Evolutionary conservation across 257 asterid species (phyloP), one percentile per base, ranked within the genome.

Genomic region (Paulownia fortunei): DNA sequence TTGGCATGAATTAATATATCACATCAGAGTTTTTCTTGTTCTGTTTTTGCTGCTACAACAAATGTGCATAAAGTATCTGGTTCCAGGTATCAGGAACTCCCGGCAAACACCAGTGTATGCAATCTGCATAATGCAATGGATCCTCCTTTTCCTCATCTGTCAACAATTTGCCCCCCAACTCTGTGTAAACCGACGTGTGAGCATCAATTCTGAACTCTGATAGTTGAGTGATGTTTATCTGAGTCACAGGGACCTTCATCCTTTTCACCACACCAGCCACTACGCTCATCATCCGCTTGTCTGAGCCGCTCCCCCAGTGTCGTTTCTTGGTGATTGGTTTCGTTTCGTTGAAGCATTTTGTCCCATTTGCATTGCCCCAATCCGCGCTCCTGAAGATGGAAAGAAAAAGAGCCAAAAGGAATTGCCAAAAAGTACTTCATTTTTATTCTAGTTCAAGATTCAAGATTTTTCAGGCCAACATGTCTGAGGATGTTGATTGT

Each of bases 61-160:
- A 86, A 83, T 89, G 91, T 18, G 97, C 89, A 19, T 75, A 87
- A 72, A 94, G 79, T 55, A 94, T 87, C 69, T 84, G 92, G 82
- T 94, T 94, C 96, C 97, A 94, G 0, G 97, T 88, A 78, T 94
- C 98, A 10, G 97, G 98, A 80, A 92, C 89, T 59, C 97, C 97
- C 0, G 98, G 97, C 85, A 94, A 72, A 74, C 97, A 94, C 97
- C 97, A 94, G 62, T 94, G 97, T 83, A 94, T 85, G 78, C 98
- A 94, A 80, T 94, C 98, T 21, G 97, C 96, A 81, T 59, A 81
- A 46, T 87, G 89, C 47, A 84, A 49, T 0, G 97, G 98, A 78
- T 92, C 94, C 0, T 81, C 89, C 89, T 80, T 87, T 41, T 94
- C 92, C 9, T 91, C 88, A 0, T 89, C 88, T 3, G 84, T 91